Conservation (phyloP, 1,284 basidiomycete genomes). For the Fomitiporia mediterranea region DNA sequence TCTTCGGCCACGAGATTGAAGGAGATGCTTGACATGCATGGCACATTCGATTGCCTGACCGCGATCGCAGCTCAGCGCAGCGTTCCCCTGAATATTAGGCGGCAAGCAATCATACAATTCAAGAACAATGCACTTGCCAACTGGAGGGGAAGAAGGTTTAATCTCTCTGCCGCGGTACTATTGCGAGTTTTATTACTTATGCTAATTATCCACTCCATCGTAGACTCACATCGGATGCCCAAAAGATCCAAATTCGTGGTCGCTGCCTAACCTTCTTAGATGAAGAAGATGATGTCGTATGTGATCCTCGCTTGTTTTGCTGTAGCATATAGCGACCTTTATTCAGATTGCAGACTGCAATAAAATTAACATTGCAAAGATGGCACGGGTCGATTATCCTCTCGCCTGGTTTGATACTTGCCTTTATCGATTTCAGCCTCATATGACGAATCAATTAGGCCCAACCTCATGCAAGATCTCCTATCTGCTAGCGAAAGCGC, state of each 20-base stretch:
- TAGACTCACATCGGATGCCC: conserved; percentile 63
- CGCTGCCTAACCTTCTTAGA: conserved; percentile 61
- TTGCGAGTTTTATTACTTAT: neutral
- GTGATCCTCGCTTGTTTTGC: conserved; percentile 13
- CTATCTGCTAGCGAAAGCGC: conserved; percentile 48
- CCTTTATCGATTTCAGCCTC: neutral
- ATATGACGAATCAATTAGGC: conserved; percentile 40
- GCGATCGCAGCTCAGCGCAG: conserved; percentile 59
- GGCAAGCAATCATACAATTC: conserved; percentile 77
- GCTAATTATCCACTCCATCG: conserved; percentile 14
- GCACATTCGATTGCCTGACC: conserved; percentile 65
- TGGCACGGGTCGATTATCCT: conserved; percentile 71
- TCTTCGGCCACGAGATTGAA: conserved; percentile 60
- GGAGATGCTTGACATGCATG: conserved; percentile 57
- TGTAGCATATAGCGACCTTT: conserved; percentile 2
- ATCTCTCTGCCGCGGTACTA: neutral
- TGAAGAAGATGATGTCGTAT: conserved; percentile 68
- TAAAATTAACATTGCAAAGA: conserved; percentile 60
- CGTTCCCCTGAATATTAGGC: conserved; percentile 58
- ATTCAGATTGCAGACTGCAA: conserved; percentile 70
- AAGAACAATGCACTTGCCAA: conserved; percentile 65
- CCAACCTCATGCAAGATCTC: conserved; percentile 54
- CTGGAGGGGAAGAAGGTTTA: conserved; percentile 69
- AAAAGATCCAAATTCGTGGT: conserved; percentile 51
- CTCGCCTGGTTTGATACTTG: conserved; percentile 47